Base-by-base conservation (phyloP, 441 rosid genomes). In the Pelargonium cotyledonis region DNA sequence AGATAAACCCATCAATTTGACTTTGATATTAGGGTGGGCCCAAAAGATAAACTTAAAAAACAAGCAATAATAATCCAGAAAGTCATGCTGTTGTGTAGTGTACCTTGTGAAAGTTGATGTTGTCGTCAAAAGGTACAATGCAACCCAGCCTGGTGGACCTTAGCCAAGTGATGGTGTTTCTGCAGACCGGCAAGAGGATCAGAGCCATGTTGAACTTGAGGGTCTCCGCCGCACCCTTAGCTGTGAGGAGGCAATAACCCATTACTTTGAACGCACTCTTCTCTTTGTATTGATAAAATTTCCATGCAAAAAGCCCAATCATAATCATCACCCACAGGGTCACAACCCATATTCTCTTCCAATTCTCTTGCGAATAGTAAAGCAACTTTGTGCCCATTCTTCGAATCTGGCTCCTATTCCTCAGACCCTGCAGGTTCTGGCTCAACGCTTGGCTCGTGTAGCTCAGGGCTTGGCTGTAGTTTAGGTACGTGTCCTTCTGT, bases 171-270 rank as follows among this genome's bases (percentile, higher is more conserved):
- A 95, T 80, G 6, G 96, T 89, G 79, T 92, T 95, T 53, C 99
- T 85, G 80, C 99, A 95, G 10, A 92, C 99, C 0, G 99, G 98
- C 46, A 95, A 73, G 9, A 95, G 87, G 74, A 95, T 80, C 5
- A 95, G 82, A 76, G 99, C 99, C 99, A 95, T 92, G 75, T 95
- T 95, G 81, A 95, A 82, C 80, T 95, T 95, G 62, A 95, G 89
- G 51, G 96, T 95, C 85, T 95, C 99, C 1, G 96, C 99, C 19
- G 98, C 92, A 18, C 98, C 99, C 83, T 95, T 95, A 68, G 99
- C 97, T 4, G 85, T 76, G 12, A 86, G 69, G 71, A 95, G 65
- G 73, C 99, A 95, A 68, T 92, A 83, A 14, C 99, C 96, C 98
- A 88, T 88, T 19, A 88, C 91, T 0, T 82, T 88, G 68, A 90